These are phyloP conservation scores for Alternaria brassicicola DNA, from an alignment of 2,329 filamentous ascomycete species.

Conservation along the genomic window DNA sequence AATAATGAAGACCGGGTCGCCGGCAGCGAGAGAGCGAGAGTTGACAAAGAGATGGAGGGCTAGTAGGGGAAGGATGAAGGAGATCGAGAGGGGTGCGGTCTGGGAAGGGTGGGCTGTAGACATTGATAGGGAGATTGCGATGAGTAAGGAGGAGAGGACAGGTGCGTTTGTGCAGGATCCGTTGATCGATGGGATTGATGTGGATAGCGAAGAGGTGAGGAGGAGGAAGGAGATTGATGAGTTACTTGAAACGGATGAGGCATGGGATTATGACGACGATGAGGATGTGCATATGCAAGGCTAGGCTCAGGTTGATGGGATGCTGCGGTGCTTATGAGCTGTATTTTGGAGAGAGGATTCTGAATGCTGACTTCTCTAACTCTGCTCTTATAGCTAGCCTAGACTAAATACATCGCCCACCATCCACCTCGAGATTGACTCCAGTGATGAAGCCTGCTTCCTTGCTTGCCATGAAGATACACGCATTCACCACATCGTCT, in stretches of 20 bases:
- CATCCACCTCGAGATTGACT: slow-evolving; percentile 51
- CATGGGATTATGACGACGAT: background rate
- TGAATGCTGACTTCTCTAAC: background rate
- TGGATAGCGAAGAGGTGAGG: slow-evolving; percentile 14
- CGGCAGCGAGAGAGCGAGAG: slow-evolving; percentile 25
- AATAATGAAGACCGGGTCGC: slow-evolving; percentile 18
- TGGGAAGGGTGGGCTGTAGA: slow-evolving; percentile 43
- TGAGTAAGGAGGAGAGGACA: slow-evolving; percentile 29
- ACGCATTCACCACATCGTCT: slow-evolving; percentile 65
- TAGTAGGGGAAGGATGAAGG: slow-evolving; percentile 28
- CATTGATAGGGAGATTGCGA: slow-evolving; percentile 25
- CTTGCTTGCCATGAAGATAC: slow-evolving; percentile 63
- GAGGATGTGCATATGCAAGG: background rate
- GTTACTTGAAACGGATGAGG: slow-evolving; percentile 26
- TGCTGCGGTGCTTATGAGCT: background rate
- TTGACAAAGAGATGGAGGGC: slow-evolving; percentile 42
- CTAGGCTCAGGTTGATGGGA: background rate
- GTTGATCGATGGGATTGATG: slow-evolving; percentile 4
- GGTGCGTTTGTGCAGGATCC: slow-evolving; percentile 12
- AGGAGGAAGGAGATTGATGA: slow-evolving; percentile 26
- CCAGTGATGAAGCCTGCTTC: slow-evolving; percentile 67
- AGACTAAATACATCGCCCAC: slow-evolving; percentile 45
- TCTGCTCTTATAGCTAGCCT: background rate
- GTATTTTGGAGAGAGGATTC: background rate
- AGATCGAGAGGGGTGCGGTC: slow-evolving; percentile 30